Conservation (phyloP, 2,329 filamentous ascomycete species). For the Diaporthe sp. region DNA sequence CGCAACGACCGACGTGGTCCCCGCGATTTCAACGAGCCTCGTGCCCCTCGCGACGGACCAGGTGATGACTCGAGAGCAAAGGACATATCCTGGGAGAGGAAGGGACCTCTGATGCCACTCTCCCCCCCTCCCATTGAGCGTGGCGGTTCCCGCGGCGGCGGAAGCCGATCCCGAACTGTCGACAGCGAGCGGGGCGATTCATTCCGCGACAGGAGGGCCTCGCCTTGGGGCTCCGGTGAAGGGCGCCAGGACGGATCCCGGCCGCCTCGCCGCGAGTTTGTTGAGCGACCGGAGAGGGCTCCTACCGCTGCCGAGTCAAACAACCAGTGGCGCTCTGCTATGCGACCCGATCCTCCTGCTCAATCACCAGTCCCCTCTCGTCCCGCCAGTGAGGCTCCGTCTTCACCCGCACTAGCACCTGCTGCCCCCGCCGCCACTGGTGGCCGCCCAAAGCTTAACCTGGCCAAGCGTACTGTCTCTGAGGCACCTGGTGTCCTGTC, state of each 20-base stretch:
- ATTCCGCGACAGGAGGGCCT: conserved; percentile 71
- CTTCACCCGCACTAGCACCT: conserved; percentile 73
- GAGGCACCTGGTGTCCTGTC: conserved; percentile 71
- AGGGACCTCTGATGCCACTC: conserved; percentile 86
- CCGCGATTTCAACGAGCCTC: conserved; percentile 67
- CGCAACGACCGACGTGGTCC: conserved; percentile 63
- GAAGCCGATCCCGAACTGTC: conserved; percentile 65
- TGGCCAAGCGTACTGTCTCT: conserved; percentile 91
- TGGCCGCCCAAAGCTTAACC: conserved; percentile 85
- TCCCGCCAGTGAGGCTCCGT: conserved; percentile 81
- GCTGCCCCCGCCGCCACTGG: conserved; percentile 65
- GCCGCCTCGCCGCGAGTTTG: conserved; percentile 83
- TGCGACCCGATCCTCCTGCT: conserved; percentile 81
- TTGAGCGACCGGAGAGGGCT: conserved; percentile 73
- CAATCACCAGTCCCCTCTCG: conserved; percentile 77
- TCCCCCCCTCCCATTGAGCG: conserved; percentile 62
- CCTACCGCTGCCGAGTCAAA: conserved; percentile 93
- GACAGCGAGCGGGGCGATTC: conserved; percentile 71
- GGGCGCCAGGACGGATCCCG: conserved; percentile 82
- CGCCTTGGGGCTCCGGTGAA: conserved; percentile 77
- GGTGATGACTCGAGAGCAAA: conserved; percentile 37
- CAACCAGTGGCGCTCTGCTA: conserved; percentile 91
- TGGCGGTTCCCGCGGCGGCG: conserved; percentile 64
- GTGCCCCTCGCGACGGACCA: conserved; percentile 39
- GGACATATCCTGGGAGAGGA: conserved; percentile 88